These are phyloP conservation scores for Linum tenue DNA, from an alignment of 345 rosid genomes.

Conservation along the genomic window DNA sequence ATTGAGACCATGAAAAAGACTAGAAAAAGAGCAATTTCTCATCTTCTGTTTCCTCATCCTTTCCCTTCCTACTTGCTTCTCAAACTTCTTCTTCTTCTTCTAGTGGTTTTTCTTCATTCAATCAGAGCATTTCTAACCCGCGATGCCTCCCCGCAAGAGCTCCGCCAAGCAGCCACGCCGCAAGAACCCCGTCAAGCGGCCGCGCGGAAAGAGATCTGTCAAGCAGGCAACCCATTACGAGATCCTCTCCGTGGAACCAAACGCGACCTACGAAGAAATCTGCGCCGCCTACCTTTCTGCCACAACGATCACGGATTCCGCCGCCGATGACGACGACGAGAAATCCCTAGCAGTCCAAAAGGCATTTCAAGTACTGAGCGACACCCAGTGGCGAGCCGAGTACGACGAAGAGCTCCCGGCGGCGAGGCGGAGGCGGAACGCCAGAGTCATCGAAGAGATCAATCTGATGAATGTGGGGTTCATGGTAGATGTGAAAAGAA, in stretches of 20 bases:
- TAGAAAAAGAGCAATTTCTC: too few species aligned
- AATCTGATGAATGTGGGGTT: slow-evolving; percentile 32
- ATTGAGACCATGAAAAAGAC: too few species aligned
- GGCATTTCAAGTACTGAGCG: slow-evolving; percentile 70
- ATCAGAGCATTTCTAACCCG: too few species aligned
- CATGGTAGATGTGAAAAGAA: slow-evolving; percentile 46
- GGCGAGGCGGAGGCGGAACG: slow-evolving; percentile 30
- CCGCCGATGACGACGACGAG: too few species aligned
- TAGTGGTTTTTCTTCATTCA: too few species aligned
- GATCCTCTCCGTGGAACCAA: slow-evolving; percentile 50
- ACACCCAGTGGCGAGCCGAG: slow-evolving; percentile 38
- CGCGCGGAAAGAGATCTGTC: too few species aligned
- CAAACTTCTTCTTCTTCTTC: too few species aligned
- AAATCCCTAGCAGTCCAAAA: slow-evolving; percentile 52
- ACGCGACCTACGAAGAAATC: slow-evolving; percentile 64
- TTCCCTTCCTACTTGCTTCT: too few species aligned
- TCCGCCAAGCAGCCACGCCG: too few species aligned
- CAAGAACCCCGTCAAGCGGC: too few species aligned
- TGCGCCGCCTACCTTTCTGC: slow-evolving; percentile 55
- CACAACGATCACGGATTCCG: slow-evolving; percentile 14
- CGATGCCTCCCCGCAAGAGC: too few species aligned
- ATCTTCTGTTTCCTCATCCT: too few species aligned
- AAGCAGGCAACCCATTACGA: slow-evolving; percentile 25
- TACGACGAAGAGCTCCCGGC: slow-evolving; percentile 52
- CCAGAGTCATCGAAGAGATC: slow-evolving; percentile 45